Conservation (phyloP, 768 basidiomycete genomes). For the Tubosaeta brunneosetosa region DNA sequence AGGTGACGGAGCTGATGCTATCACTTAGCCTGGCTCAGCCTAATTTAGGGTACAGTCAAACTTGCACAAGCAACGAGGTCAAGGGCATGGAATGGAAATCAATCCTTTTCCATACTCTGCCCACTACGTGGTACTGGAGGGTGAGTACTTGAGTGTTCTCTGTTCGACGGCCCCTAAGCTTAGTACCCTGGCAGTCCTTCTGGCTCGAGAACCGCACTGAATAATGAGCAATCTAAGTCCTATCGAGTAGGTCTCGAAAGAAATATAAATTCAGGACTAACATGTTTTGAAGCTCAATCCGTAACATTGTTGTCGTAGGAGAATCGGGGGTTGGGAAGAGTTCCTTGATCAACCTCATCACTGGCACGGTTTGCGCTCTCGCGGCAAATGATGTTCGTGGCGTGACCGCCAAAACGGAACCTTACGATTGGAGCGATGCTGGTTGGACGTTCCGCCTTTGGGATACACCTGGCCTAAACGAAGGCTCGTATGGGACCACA, state of each 20-base stretch:
- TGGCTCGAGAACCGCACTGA: not conserved
- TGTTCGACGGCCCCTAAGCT: too few species aligned
- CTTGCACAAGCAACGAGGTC: too few species aligned
- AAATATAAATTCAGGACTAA: conserved; percentile 4
- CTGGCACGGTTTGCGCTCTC: conserved; percentile 18
- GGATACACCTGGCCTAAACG: conserved; percentile 32
- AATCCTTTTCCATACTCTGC: too few species aligned
- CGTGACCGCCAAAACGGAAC: conserved; percentile 19
- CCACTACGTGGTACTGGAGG: too few species aligned
- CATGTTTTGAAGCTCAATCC: conserved; percentile 6
- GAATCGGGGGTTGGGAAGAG: conserved; percentile 31
- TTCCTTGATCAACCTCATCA: conserved; percentile 28
- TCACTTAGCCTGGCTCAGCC: too few species aligned
- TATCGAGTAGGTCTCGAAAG: conserved; percentile 1
- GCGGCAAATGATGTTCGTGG: conserved; percentile 22
- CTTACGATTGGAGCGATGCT: conserved; percentile 13
- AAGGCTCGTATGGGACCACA: conserved; percentile 22
- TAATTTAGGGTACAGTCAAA: too few species aligned
- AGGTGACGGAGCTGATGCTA: too few species aligned
- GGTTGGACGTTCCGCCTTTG: conserved; percentile 23
- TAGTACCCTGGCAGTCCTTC: too few species aligned
- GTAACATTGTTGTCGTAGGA: conserved; percentile 27
- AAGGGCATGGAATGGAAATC: too few species aligned
- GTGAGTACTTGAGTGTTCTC: too few species aligned
- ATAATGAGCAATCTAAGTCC: conserved; percentile 6